Evolutionary conservation across 1,139 yeast genomes (phyloP).

Genomic region (Scheffersomyces titani): DNA sequence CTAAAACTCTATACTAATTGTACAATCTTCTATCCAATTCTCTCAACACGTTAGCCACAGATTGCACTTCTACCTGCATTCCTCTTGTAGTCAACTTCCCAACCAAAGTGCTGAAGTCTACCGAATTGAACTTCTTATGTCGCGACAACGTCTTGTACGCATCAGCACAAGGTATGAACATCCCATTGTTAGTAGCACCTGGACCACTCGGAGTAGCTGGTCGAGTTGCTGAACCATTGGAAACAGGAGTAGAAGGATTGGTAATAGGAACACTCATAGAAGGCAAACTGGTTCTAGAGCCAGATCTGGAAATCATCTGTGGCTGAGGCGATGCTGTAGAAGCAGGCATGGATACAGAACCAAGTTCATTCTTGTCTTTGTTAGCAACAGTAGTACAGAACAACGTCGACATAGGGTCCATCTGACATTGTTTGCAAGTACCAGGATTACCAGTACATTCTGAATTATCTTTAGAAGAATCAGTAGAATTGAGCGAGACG

Average conservation of each 20-base stretch:
- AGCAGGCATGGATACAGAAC: conserved; percentile 8
- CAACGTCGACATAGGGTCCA: conserved; percentile 84
- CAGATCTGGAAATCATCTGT: conserved; percentile 14
- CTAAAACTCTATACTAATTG: conserved; percentile 24
- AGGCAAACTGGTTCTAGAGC: conserved; percentile 14
- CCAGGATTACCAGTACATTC: conserved; percentile 85
- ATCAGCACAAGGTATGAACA: conserved; percentile 83
- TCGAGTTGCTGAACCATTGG: conserved; percentile 14
- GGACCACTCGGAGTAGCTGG: conserved; percentile 19
- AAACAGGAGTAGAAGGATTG: conserved; percentile 22
- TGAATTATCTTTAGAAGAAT: conserved; percentile 1
- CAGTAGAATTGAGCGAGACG: conserved; percentile 1
- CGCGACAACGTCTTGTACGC: conserved; percentile 84
- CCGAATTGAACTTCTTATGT: conserved; percentile 71
- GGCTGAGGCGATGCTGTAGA: conserved; percentile 11
- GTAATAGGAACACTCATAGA: conserved; percentile 14
- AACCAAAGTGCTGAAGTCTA: conserved; percentile 72
- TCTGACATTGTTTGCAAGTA: conserved; percentile 79
- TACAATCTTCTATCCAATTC: conserved; percentile 74
- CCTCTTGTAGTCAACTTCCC: conserved; percentile 79
- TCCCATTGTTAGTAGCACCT: conserved; percentile 32
- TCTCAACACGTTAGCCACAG: conserved; percentile 79
- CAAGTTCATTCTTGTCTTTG: conserved; percentile 33
- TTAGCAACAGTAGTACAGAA: conserved; percentile 86
- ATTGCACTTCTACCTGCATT: conserved; percentile 85